A percentile compares a stretch with the other conserved stretches of the same genome.
Conservation (phyloP, 2,329 filamentous ascomycete genomes). For the Coniella vitis region DNA sequence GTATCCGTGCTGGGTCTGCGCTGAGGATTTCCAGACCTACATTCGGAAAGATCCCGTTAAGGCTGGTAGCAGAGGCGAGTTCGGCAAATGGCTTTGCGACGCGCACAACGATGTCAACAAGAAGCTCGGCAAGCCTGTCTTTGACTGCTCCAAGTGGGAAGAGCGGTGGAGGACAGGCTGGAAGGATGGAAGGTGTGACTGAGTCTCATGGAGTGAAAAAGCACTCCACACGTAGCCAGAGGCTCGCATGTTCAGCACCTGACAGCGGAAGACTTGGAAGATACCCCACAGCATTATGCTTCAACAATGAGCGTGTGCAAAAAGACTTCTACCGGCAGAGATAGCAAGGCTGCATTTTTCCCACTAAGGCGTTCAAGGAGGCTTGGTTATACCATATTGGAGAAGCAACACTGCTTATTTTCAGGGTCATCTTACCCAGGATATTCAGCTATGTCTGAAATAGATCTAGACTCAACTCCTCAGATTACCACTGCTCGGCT, state of each 20-base stretch:
- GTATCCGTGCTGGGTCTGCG: slow-evolving; percentile 95
- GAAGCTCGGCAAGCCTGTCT: slow-evolving; percentile 84
- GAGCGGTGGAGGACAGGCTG: slow-evolving; percentile 92
- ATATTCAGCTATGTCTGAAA: background rate
- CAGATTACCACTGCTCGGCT: background rate
- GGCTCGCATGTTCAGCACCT: too few species aligned
- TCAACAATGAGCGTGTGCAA: too few species aligned
- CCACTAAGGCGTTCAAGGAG: slow-evolving; percentile 1
- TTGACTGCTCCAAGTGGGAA: slow-evolving; percentile 88
- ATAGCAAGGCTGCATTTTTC: background rate
- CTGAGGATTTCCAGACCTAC: slow-evolving; percentile 82
- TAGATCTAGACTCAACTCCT: slow-evolving; percentile 3
- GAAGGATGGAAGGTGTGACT: slow-evolving; percentile 61
- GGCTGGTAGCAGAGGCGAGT: slow-evolving; percentile 56
- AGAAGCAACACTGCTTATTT: slow-evolving; percentile 12
- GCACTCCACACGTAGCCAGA: too few species aligned
- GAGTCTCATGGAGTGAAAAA: too few species aligned
- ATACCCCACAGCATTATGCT: too few species aligned
- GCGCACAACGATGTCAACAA: slow-evolving; percentile 82
- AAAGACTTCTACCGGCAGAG: background rate
- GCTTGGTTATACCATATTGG: background rate
- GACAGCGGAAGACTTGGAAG: too few species aligned
- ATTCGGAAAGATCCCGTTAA: slow-evolving; percentile 64
- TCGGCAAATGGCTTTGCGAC: slow-evolving; percentile 76
- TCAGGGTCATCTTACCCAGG: background rate